phyloP scores from a whole-genome alignment of 257 asterid genomes.

The Leonotis leonurus region DNA sequence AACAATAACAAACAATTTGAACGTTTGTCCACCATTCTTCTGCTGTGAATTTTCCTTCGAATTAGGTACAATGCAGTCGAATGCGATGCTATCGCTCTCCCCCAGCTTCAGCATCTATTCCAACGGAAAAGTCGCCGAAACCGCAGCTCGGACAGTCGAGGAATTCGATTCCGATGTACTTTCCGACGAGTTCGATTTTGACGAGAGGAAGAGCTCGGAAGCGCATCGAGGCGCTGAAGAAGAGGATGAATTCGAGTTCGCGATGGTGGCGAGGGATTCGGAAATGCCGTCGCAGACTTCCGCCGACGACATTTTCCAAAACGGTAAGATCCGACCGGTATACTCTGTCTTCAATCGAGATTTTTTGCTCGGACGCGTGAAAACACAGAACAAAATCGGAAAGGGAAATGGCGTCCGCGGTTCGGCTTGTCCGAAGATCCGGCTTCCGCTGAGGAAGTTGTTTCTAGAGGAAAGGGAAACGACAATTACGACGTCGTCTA shows the following conservation, averaged over 20 bases:
- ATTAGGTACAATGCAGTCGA: constrained; percentile 18
- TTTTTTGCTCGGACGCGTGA: constrained; percentile 3
- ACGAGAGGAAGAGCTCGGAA: not conserved
- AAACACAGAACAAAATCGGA: not conserved
- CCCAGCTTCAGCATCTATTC: constrained; percentile 49
- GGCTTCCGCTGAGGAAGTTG: constrained; percentile 38
- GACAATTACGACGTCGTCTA: constrained; percentile 26
- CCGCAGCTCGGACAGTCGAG: constrained; percentile 35
- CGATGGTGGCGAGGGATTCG: constrained; percentile 11
- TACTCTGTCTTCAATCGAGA: constrained; percentile 42
- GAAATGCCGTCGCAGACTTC: constrained; percentile 23
- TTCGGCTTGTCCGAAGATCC: constrained; percentile 23
- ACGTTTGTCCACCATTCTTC: constrained; percentile 5
- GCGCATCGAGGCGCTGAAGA: not conserved
- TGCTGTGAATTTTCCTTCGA: not conserved
- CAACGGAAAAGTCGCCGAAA: constrained; percentile 18
- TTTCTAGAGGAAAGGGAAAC: constrained; percentile 40
- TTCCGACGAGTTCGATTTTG: constrained; percentile 1
- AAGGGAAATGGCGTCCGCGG: constrained; percentile 6
- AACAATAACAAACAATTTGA: not conserved
- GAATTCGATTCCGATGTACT: constrained; percentile 28
- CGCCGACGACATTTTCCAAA: constrained; percentile 49
- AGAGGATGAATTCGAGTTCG: constrained; percentile 32
- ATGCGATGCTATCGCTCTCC: constrained; percentile 16
- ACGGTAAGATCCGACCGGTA: constrained; percentile 57